Conservation (phyloP, 305 asterid species). For the Solanum hybrid region DNA sequence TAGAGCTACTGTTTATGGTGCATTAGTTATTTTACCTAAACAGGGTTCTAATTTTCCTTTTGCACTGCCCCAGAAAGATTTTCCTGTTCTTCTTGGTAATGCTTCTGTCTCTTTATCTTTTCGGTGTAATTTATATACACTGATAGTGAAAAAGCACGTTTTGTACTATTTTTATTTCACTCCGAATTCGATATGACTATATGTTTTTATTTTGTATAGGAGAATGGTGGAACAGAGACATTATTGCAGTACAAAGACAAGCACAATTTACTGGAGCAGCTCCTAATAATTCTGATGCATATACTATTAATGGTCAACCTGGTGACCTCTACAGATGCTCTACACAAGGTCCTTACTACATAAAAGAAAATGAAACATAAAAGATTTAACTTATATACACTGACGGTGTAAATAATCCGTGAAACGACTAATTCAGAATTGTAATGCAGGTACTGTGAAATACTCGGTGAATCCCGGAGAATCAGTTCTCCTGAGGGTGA, state of each 20-base stretch:
- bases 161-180: background rate
- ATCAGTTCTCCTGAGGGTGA: slow-evolving; percentile 53
- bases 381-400: background rate
- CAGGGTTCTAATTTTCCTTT: slow-evolving; percentile 53
- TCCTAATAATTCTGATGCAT: slow-evolving; percentile 73
- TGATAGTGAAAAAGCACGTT: fast-evolving
- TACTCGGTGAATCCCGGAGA: slow-evolving; percentile 44
- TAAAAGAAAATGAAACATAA: background rate
- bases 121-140: background rate
- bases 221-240: slow-evolving; percentile 84
- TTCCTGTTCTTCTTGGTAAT: slow-evolving; percentile 64
- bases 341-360: slow-evolving; percentile 34
- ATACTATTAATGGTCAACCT: slow-evolving; percentile 83
- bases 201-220: slow-evolving; percentile 28
- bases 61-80: slow-evolving; percentile 34
- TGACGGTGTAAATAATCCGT: background rate
- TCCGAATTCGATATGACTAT: background rate
- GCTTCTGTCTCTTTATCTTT: background rate
- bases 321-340: slow-evolving; percentile 76
- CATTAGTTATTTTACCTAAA: slow-evolving; percentile 56
- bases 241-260: slow-evolving; percentile 38
- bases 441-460: slow-evolving; percentile 39
- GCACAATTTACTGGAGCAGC: slow-evolving; percentile 59
- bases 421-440: background rate
- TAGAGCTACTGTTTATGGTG: slow-evolving; percentile 81